Evolutionary conservation across 352 stramenopile species (phyloP).

Genomic region (Phytophthora tubulina): DNA sequence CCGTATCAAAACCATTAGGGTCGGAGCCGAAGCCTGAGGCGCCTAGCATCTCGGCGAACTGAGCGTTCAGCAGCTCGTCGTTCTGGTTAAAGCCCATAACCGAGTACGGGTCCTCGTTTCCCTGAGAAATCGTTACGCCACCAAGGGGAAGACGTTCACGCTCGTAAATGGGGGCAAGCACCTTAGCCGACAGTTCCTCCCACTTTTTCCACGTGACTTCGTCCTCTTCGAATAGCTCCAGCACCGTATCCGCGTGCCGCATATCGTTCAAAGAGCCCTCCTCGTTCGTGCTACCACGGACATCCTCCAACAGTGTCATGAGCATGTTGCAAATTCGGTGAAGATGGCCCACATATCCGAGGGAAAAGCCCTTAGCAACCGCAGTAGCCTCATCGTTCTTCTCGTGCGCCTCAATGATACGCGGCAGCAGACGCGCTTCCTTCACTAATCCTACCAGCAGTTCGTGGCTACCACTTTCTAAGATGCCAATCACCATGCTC

Average conservation of each 20-base stretch:
- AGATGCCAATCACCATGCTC: slow-evolving; percentile 86
- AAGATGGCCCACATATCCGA: slow-evolving; percentile 86
- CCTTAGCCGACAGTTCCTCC: slow-evolving; percentile 77
- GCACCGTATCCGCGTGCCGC: slow-evolving; percentile 81
- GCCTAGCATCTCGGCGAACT: slow-evolving; percentile 87
- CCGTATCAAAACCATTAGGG: slow-evolving; percentile 70
- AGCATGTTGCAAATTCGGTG: slow-evolving; percentile 91
- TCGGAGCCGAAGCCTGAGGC: slow-evolving; percentile 69
- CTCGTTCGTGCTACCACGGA: slow-evolving; percentile 69
- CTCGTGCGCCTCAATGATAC: slow-evolving; percentile 82
- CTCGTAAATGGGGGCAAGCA: slow-evolving; percentile 82
- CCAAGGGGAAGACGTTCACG: slow-evolving; percentile 81
- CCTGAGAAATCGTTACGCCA: slow-evolving; percentile 63
- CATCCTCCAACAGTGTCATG: slow-evolving; percentile 80
- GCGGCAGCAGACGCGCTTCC: slow-evolving; percentile 70
- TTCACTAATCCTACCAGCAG: slow-evolving; percentile 82
- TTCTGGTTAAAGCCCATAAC: slow-evolving; percentile 81
- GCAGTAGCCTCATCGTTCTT: slow-evolving; percentile 77
- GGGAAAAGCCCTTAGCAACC: slow-evolving; percentile 68
- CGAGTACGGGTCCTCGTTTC: slow-evolving; percentile 76
- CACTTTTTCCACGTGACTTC: slow-evolving; percentile 79
- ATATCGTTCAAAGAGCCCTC: slow-evolving; percentile 84
- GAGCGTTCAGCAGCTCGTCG: slow-evolving; percentile 78
- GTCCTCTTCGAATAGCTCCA: slow-evolving; percentile 86
- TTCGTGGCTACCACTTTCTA: slow-evolving; percentile 82